These are phyloP conservation scores for Boletus edulis DNA, from an alignment of 768 basidiomycete species.

Conservation along the genomic window DNA sequence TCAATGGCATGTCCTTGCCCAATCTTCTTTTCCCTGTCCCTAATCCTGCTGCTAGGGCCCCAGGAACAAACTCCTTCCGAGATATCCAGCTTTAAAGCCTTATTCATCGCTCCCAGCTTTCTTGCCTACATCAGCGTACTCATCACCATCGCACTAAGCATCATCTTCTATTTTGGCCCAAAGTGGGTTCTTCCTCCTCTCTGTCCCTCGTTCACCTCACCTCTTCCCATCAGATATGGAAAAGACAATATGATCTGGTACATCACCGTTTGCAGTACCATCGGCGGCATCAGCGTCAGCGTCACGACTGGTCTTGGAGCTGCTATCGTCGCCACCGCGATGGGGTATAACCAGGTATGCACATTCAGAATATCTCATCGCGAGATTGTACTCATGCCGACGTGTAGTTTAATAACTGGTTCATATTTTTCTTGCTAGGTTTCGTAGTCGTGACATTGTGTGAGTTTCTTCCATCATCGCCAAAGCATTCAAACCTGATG, in stretches of 20 bases:
- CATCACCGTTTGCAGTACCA: conserved; percentile 92
- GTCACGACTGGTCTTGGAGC: conserved; percentile 93
- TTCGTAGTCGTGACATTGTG: conserved; percentile 84
- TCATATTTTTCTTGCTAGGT: conserved; percentile 81
- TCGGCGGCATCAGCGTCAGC: conserved; percentile 92
- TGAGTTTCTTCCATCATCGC: conserved; percentile 34
- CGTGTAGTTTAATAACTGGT: conserved; percentile 83
- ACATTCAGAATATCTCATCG: background rate
- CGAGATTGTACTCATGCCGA: background rate
- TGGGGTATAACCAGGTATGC: conserved; percentile 75
- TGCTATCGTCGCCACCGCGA: conserved; percentile 78
- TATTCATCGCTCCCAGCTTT: conserved; percentile 86
- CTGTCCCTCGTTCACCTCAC: conserved; percentile 2
- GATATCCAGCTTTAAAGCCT: conserved; percentile 67
- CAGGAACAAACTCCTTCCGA: conserved; percentile 66
- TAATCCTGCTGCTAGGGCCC: conserved; percentile 46
- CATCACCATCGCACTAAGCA: conserved; percentile 60
- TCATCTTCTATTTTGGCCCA: conserved; percentile 82
- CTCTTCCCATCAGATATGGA: conserved; percentile 55
- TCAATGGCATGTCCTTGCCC: conserved; percentile 59
- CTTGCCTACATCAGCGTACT: conserved; percentile 65
- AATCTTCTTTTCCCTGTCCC: background rate
- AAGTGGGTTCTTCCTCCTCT: conserved; percentile 41
- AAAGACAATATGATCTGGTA: conserved; percentile 95
- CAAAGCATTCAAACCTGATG: conserved; percentile 1